Percentiles rank a stretch among this genome's conserved stretches.
Evolutionary conservation across 345 rosid genomes (phyloP).

Genomic region (Nephelium lappaceum): DNA sequence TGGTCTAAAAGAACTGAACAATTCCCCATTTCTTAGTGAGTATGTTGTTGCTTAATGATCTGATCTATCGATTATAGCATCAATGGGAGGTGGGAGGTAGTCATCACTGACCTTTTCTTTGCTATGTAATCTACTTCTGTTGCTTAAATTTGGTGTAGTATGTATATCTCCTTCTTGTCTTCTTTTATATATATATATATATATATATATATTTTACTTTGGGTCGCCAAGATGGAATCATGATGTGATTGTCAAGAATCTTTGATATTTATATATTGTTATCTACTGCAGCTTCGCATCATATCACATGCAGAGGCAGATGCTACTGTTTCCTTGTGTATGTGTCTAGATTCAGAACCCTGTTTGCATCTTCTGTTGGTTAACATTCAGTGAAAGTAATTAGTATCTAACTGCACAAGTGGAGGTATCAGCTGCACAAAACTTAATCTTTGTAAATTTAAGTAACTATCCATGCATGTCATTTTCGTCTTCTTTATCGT

Average conservation of each 20-base stretch:
- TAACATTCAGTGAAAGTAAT: not conserved
- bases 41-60: not conserved
- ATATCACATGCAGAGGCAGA: not conserved
- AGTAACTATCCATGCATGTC: not conserved
- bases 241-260: constrained; percentile 3
- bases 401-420: not conserved
- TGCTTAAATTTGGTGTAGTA: not conserved
- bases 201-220: not conserved
- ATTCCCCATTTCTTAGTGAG: not conserved
- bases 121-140: not conserved
- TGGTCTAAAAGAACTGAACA: not conserved
- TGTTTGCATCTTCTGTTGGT: not conserved
- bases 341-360: not conserved
- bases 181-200: no score
- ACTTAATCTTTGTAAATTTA: not conserved
- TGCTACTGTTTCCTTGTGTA: not conserved
- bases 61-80: not conserved
- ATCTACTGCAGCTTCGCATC: not conserved
- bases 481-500: not conserved
- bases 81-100: not conserved
- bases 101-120: not conserved
- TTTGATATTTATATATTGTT: not conserved
- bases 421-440: not conserved
- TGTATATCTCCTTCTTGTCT: not conserved
- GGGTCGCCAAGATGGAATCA: not conserved